These are phyloP conservation scores for cucumber (Cucumis sativus) DNA, from an alignment of 306 rosid species.

Conservation along the genomic window DNA sequence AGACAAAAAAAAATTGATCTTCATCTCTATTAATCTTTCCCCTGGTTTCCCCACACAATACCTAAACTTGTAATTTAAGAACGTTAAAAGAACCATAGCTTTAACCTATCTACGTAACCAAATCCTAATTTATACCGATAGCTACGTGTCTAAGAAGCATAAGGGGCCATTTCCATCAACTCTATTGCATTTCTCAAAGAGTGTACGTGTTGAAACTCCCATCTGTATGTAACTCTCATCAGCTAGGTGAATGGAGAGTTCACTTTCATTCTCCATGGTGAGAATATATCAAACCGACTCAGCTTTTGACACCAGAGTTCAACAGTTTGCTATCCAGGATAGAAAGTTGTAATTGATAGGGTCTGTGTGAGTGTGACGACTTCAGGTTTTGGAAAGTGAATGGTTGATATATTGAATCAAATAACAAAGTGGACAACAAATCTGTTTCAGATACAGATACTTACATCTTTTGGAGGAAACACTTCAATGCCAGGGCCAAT, in stretches of 20 bases:
- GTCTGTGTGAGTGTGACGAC: neutral
- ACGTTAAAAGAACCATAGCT: neutral
- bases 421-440: neutral
- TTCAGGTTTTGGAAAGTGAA: neutral
- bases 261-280: neutral
- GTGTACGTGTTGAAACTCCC: neutral
- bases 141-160: neutral
- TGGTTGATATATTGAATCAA: neutral
- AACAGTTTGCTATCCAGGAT: neutral
- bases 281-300: neutral
- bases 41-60: neutral
- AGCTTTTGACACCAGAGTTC: neutral
- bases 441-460: constrained; percentile 1
- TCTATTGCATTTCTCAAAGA: neutral
- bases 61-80: neutral
- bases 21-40: neutral
- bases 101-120: no score
- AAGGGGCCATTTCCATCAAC: neutral
- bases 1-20: neutral
- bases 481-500: constrained; percentile 50
- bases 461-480: constrained; percentile 75
- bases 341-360: neutral
- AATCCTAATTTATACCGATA: neutral
- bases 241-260: neutral
- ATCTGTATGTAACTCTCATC: neutral